Base-by-base conservation (phyloP, 192 early-diverging fungal species). In the Podila verticillata region DNA sequence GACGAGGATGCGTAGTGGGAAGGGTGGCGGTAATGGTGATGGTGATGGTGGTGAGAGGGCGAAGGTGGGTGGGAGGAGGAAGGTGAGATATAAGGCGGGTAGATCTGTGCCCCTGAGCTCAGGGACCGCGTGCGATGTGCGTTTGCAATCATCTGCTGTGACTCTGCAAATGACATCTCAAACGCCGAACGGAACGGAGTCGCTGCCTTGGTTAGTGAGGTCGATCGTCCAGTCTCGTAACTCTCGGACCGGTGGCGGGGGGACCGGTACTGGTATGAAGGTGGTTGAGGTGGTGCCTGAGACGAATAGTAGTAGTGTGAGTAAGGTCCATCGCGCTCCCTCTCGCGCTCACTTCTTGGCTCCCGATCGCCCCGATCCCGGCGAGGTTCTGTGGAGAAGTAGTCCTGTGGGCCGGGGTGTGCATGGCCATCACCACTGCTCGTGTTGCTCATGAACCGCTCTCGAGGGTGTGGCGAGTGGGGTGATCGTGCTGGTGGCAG, bases 221-320 rank as follows among this genome's bases (percentile, higher is more conserved):
- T 72, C 9, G 77, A 80, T 3, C 77, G 69, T 19, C 77, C 77
- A 13, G 68, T 47, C 54, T 80, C 77, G 61, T 68, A 68, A 39
- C 77, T 80, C 66, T 80, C 77, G 5, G 77, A 80, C 17, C 77
- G 77, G 54, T 72, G 59, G 3, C 77, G 63, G 24, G 66, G 66
- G 15, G 65, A 48, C 44, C 57, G 57, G 58, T 69, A 60, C 15
- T 26, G 47, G 2, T 65, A 63, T 20, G 74, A 61, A 0, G 74
- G 68, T 13, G 65, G 57, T 32, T 34, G 20, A 35, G 30, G 35
- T 65, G 77, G 24, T 80, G 65, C 10, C 71, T 63, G 15, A 20
- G 32, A 51, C 61, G 63, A 44, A 26, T 54, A 54, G 22, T 54
- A 54, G 17, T 54, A 54, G 10, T 54, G 7, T 17, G 51, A n/a